Evolutionary conservation across 345 rosid genomes (phyloP), one percentile per base, ranked within the genome.

Genomic region (Euphorbia pulcherrima): DNA sequence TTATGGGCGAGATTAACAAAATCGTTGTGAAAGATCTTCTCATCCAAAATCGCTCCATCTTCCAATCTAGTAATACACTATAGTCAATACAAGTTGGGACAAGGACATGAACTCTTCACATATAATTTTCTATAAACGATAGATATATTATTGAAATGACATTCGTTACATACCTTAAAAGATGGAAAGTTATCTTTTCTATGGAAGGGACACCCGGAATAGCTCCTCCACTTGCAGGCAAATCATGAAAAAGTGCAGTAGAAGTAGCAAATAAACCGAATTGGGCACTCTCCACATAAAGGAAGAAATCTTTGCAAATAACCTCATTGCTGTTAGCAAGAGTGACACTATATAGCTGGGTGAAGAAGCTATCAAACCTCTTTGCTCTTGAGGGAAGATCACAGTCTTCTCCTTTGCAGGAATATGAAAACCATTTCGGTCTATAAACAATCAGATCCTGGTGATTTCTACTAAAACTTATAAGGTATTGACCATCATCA

Each of bases 191-290:
- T 70, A 91, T 94, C 69, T 78, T 94, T 51, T 94, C 99, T 18
- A 91, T 79, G 4, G 86, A 85, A 0, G 97, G 99, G 75, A 89
- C 88, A 18, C 97, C 99, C 6, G 74, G 95, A 66, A 89, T 81
- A 33, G 96, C 96, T 28, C 85, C 90, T 51, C 81, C 91, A 27
- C 41, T 62, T 68, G 89, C 75, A 68, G 96, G 83, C 0, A 89
- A 82, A 71, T 90, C 97, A 62, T 90, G 97, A 79, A 84, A 77
- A 83, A 84, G 99, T 33, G 91, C 77, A 14, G 99, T 86, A 40
- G 95, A 88, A 62, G 99, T 90, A 71, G 92, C 99, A 80, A 94
- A 94, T 24, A 94, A 70, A 44, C 96, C 99, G 20, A 89, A 89
- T 52, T 86, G 90, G 46, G 65, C 77, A 71, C 79, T 66, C 72